Percentiles rank a stretch among this genome's conserved stretches.
These are phyloP conservation scores for Clathrus columnatus DNA, from an alignment of 768 basidiomycete species.

Conservation along the genomic window DNA sequence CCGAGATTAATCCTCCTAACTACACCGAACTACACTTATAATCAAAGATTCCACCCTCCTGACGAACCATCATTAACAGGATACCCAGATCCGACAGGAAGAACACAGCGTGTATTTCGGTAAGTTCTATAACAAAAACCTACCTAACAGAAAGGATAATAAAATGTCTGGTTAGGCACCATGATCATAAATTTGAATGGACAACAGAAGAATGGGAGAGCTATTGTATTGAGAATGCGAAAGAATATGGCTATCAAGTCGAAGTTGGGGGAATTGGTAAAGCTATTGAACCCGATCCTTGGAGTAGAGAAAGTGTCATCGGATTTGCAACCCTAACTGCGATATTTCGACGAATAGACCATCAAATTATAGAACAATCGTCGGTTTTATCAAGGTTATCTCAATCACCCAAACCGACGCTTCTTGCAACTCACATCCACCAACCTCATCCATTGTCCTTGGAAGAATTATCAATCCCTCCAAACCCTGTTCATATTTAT, in stretches of 20 bases:
- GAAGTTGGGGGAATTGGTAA: conserved; percentile 51
- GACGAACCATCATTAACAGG: conserved; percentile 39
- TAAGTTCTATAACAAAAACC: not conserved
- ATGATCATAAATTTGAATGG: conserved; percentile 89
- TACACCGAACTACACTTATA: conserved; percentile 82
- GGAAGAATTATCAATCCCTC: conserved; percentile 32
- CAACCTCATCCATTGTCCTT: conserved; percentile 35
- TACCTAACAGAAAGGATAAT: not conserved
- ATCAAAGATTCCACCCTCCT: conserved; percentile 60
- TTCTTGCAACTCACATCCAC: conserved; percentile 32
- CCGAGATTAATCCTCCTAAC: conserved; percentile 70
- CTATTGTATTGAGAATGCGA: conserved; percentile 51
- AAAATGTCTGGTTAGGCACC: conserved; percentile 57
- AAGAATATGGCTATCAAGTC: conserved; percentile 67
- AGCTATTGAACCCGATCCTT: conserved; percentile 52
- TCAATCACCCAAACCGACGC: conserved; percentile 39
- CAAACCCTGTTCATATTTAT: conserved; percentile 1
- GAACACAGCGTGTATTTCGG: conserved; percentile 59
- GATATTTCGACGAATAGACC: conserved; percentile 41
- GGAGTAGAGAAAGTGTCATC: conserved; percentile 57
- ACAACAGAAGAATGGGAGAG: conserved; percentile 60
- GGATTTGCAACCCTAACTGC: conserved; percentile 66
- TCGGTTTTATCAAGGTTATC: conserved; percentile 34
- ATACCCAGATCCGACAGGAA: conserved; percentile 63
- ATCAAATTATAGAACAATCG: conserved; percentile 9